Conservation (phyloP, 2,329 filamentous ascomycete species). For the Aspergillus udagawae region DNA sequence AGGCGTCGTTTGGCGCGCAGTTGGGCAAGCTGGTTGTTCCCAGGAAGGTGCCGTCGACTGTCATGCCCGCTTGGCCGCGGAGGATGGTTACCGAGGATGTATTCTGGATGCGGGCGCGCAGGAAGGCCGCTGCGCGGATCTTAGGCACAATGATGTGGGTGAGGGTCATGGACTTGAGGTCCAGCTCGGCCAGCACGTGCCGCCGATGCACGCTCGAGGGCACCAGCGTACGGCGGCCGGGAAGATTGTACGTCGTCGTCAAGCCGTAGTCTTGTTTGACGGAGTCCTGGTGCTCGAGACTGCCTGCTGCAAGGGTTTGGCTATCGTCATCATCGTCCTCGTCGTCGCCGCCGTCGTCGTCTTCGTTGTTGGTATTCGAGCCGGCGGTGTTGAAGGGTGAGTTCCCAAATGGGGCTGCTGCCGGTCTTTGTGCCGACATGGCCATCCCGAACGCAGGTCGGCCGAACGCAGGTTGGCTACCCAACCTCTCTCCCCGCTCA, state of each 20-base stretch:
- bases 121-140: conserved; percentile 36
- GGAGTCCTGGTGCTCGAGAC: conserved; percentile 28
- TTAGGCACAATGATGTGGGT: conserved; percentile 39
- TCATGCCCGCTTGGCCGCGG: conserved; percentile 22
- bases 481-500: not conserved
- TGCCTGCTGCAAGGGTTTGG: conserved; percentile 6
- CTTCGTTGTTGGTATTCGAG: not conserved
- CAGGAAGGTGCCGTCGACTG: conserved; percentile 28
- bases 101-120: conserved; percentile 39
- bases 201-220: conserved; percentile 33
- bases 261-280: conserved; percentile 39
- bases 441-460: not conserved
- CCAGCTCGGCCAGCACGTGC: conserved; percentile 37
- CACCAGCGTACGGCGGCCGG: conserved; percentile 33
- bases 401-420: not conserved
- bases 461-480: not conserved
- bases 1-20: conserved; percentile 24
- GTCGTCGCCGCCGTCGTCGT: conserved; percentile 10
- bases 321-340: conserved; percentile 12
- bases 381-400: not conserved
- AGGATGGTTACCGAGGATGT: conserved; percentile 30
- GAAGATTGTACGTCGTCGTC: conserved; percentile 40
- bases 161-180: conserved; percentile 31
- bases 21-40: conserved; percentile 22
- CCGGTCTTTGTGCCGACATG: not conserved